Evolutionary conservation across 257 asterid genomes (phyloP).

Genomic region (Solanum piurae): DNA sequence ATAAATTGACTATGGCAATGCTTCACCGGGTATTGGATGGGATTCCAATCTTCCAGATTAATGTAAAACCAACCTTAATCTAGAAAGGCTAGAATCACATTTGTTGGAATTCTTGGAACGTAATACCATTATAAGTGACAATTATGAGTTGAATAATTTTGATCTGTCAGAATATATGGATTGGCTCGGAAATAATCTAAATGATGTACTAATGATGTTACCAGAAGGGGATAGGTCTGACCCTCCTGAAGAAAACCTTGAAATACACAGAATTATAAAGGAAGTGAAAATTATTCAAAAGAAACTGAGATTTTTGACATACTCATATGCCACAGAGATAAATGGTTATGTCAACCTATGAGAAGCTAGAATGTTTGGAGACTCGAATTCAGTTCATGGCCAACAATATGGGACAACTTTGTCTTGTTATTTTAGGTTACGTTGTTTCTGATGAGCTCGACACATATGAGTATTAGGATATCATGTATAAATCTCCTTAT

Average conservation of each 20-base stretch:
- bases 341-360: neutral
- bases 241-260: neutral
- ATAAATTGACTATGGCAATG: accelerated
- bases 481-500: neutral
- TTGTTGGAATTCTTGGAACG: no score
- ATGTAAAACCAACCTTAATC: no score
- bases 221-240: accelerated
- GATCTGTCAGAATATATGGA: neutral
- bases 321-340: neutral
- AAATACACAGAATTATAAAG: accelerated
- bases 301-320: neutral
- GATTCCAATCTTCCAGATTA: no score
- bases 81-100: no score
- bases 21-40: no score
- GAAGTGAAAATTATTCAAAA: neutral
- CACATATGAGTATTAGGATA: neutral
- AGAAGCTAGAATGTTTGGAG: neutral
- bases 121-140: no score
- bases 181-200: neutral
- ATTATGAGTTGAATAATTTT: no score
- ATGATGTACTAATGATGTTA: neutral
- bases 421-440: neutral
- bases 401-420: neutral
- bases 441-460: accelerated
- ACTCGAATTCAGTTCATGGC: neutral